A percentile compares a stretch with the other conserved stretches of the same genome.
Conservation (phyloP, 2,329 filamentous ascomycete genomes). For the Delphinella strobiligena region DNA sequence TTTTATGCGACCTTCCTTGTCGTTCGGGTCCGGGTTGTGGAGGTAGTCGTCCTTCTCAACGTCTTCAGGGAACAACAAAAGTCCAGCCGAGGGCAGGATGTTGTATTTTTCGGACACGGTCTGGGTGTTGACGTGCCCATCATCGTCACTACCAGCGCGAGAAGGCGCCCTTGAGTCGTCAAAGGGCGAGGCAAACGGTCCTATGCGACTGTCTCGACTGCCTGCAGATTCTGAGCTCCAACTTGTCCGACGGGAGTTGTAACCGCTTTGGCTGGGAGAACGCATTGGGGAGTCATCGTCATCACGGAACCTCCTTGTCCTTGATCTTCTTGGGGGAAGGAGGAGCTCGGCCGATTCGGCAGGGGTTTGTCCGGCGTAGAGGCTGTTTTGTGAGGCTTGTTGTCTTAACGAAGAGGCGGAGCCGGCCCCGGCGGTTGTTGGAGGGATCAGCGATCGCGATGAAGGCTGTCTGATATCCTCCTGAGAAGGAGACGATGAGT, state of each 20-base stretch:
- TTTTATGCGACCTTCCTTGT: conserved; percentile 44
- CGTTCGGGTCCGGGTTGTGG: conserved; percentile 57
- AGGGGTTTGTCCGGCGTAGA: conserved; percentile 23
- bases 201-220: conserved; percentile 41
- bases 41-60: conserved; percentile 63
- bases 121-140: conserved; percentile 56
- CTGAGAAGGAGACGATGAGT: conserved; percentile 22
- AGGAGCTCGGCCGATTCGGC: conserved; percentile 37
- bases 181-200: conserved; percentile 42
- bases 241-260: conserved; percentile 51
- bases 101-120: conserved; percentile 65
- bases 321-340: conserved; percentile 37
- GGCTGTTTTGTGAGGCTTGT: conserved; percentile 15
- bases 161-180: conserved; percentile 49
- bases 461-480: conserved; percentile 28
- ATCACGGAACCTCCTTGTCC: conserved; percentile 39
- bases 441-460: conserved; percentile 33
- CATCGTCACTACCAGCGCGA: conserved; percentile 48
- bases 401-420: conserved; percentile 22
- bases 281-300: conserved; percentile 33
- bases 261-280: conserved; percentile 38
- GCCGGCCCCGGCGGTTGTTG: conserved; percentile 25
- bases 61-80: conserved; percentile 58
- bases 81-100: conserved; percentile 53
- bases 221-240: conserved; percentile 48